A percentile compares a stretch with the other conserved stretches of the same genome.
These are phyloP conservation scores for Dipteronia sinensis DNA, from an alignment of 345 rosid species.

Conservation along the genomic window DNA sequence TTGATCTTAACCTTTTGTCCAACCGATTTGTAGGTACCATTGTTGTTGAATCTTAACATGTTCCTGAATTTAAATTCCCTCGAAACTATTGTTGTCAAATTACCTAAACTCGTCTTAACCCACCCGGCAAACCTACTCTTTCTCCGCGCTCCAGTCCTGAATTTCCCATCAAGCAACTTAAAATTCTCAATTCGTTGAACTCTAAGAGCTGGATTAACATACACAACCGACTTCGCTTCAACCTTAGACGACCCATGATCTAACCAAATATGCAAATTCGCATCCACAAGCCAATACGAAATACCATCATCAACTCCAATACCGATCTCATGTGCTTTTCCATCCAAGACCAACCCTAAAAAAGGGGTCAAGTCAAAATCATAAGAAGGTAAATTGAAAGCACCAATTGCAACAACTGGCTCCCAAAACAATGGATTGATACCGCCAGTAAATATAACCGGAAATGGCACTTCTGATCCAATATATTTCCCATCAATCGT, in stretches of 20 bases:
- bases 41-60: constrained; percentile 40
- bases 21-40: constrained; percentile 56
- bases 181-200: constrained; percentile 40
- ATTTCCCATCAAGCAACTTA: constrained; percentile 63
- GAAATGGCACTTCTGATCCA: constrained; percentile 75
- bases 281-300: constrained; percentile 84
- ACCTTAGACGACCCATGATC: constrained; percentile 41
- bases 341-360: constrained; percentile 63
- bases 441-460: constrained; percentile 84
- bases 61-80: constrained; percentile 44
- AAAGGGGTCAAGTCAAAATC: constrained; percentile 76
- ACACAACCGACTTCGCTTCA: constrained; percentile 38
- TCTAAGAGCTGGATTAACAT: constrained; percentile 32
- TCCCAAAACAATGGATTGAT: constrained; percentile 88
- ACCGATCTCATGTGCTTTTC: constrained; percentile 54
- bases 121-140: constrained; percentile 56
- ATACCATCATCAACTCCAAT: constrained; percentile 61
- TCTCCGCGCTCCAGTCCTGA: constrained; percentile 53
- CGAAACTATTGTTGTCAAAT: constrained; percentile 53
- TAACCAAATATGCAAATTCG: constrained; percentile 80
- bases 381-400: constrained; percentile 75
- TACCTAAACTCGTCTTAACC: constrained; percentile 67
- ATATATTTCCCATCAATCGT: constrained; percentile 66
- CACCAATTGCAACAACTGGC: constrained; percentile 76
- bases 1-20: constrained; percentile 49